A percentile compares a stretch with the other conserved stretches of the same genome.
Conservation (phyloP, 352 stramenopile species). For the Phytophthora chlamydospora region DNA sequence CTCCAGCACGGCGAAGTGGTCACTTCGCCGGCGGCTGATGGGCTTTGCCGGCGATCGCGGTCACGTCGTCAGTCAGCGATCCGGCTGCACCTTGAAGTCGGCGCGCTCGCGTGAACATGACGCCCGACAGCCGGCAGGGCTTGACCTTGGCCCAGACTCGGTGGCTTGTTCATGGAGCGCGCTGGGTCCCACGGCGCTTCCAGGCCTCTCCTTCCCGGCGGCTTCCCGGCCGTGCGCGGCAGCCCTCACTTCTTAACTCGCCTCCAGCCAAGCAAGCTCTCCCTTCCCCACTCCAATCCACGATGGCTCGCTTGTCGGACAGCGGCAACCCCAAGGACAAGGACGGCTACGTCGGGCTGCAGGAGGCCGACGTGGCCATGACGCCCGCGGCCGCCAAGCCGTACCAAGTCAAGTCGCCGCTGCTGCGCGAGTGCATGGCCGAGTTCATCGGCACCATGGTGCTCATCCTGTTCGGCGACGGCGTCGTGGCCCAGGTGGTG, state of each 20-base stretch:
- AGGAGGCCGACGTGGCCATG: constrained; percentile 33
- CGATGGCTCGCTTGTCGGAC: constrained; percentile 32
- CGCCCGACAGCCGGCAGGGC: constrained; percentile 8
- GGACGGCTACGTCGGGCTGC: constrained; percentile 35
- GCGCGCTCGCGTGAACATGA: constrained; percentile 21
- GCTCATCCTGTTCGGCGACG: constrained; percentile 62
- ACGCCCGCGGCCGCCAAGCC: constrained; percentile 20
- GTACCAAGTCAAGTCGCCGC: constrained; percentile 45
- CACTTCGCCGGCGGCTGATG: too few species aligned
- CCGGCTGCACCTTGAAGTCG: constrained; percentile 23
- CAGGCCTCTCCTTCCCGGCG: constrained; percentile 3
- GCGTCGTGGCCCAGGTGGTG: constrained; percentile 57
- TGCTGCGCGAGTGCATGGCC: constrained; percentile 47
- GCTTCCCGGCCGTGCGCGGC: constrained; percentile 1
- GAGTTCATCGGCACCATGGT: constrained; percentile 61
- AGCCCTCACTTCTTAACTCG: constrained; percentile 17
- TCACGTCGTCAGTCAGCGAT: constrained; percentile 20
- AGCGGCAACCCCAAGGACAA: constrained; percentile 30
- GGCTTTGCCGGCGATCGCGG: background rate
- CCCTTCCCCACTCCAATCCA: background rate
- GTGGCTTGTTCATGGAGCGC: constrained; percentile 32
- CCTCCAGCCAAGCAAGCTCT: constrained; percentile 10
- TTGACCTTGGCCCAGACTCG: too few species aligned
- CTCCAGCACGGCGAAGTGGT: too few species aligned
- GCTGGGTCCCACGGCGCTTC: constrained; percentile 10